Evolutionary conservation across 1,284 basidiomycete species (phyloP).

Genomic region (Apiotrichum gamsii): DNA sequence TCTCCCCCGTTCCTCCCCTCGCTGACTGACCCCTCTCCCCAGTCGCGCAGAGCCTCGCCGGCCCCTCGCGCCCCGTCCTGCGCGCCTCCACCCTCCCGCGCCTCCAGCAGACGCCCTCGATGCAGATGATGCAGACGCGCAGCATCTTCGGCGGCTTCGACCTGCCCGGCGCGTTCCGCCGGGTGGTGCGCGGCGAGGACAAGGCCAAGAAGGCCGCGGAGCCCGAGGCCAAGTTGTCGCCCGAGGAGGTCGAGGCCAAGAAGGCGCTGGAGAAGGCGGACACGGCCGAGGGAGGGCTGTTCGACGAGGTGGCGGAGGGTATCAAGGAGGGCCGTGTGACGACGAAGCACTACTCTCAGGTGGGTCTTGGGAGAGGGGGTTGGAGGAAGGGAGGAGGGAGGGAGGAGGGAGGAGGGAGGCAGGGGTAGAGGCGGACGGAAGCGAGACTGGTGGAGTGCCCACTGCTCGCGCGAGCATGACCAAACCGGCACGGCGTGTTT

Average conservation of each 20-base stretch:
- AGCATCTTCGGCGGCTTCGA: conserved; percentile 4
- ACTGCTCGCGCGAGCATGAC: background rate
- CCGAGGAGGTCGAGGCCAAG: background rate
- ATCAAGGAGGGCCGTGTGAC: no score
- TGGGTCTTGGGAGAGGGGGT: no score
- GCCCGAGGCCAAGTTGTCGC: background rate
- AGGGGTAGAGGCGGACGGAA: background rate
- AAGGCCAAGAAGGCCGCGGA: conserved; percentile 2
- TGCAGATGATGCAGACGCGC: background rate
- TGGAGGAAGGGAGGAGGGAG: conserved; percentile 10
- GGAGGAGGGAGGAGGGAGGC: conserved; percentile 27
- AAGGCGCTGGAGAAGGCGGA: background rate
- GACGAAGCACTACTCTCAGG: no score
- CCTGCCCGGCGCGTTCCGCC: conserved; percentile 10
- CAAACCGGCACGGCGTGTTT: conserved; percentile 1
- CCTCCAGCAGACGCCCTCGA: background rate
- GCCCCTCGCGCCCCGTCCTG: conserved; percentile 12
- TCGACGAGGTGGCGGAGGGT: conserved; percentile 7
- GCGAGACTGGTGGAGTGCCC: background rate
- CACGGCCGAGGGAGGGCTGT: conserved; percentile 2
- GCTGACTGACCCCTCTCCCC: conserved; percentile 1
- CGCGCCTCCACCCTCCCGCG: background rate
- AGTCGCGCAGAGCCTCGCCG: conserved; percentile 15
- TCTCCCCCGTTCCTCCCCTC: no score
- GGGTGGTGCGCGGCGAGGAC: no score